Percentiles rank a stretch among this genome's conserved stretches.
Evolutionary conservation across 2,329 filamentous ascomycete genomes (phyloP).

Genomic region (Scleromitrula shiraiana): DNA sequence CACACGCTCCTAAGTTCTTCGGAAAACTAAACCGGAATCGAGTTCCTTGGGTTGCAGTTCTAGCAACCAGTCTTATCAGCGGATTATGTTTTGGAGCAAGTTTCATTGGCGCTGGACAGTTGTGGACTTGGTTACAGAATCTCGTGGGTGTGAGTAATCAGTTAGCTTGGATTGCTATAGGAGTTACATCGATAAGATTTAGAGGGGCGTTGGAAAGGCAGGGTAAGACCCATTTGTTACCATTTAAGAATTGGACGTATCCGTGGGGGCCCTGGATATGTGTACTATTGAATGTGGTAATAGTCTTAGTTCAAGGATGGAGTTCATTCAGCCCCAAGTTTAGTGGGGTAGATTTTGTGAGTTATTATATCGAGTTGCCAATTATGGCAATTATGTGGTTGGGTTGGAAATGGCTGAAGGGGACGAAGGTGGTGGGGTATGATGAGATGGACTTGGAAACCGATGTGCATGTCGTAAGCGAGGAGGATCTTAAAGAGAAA

Average conservation of each 20-base stretch:
- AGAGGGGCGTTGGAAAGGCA: conserved; percentile 48
- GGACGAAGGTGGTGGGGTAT: conserved; percentile 37
- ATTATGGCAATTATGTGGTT: conserved; percentile 49
- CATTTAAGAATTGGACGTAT: conserved; percentile 61
- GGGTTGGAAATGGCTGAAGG: conserved; percentile 45
- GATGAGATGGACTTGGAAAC: conserved; percentile 44
- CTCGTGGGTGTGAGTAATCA: conserved; percentile 62
- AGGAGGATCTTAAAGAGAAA: conserved; percentile 23
- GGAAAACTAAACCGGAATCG: conserved; percentile 40
- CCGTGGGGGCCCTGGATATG: conserved; percentile 51
- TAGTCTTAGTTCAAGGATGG: conserved; percentile 59
- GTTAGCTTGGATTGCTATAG: conserved; percentile 57
- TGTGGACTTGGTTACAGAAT: conserved; percentile 61
- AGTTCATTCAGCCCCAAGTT: conserved; percentile 53
- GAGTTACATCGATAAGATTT: conserved; percentile 58
- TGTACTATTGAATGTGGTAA: conserved; percentile 48
- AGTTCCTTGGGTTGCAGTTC: conserved; percentile 46
- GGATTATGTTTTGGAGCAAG: conserved; percentile 57
- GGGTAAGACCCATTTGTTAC: conserved; percentile 51
- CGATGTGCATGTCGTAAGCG: conserved; percentile 34
- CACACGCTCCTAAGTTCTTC: conserved; percentile 49
- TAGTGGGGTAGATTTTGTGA: conserved; percentile 51
- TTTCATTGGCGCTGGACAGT: conserved; percentile 55
- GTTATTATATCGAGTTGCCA: conserved; percentile 55
- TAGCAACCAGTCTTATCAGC: conserved; percentile 45